Evolutionary conservation across 2,329 filamentous ascomycete genomes (phyloP), one percentile per base, ranked within the genome.

Genomic region (Aspergillus japonicus): DNA sequence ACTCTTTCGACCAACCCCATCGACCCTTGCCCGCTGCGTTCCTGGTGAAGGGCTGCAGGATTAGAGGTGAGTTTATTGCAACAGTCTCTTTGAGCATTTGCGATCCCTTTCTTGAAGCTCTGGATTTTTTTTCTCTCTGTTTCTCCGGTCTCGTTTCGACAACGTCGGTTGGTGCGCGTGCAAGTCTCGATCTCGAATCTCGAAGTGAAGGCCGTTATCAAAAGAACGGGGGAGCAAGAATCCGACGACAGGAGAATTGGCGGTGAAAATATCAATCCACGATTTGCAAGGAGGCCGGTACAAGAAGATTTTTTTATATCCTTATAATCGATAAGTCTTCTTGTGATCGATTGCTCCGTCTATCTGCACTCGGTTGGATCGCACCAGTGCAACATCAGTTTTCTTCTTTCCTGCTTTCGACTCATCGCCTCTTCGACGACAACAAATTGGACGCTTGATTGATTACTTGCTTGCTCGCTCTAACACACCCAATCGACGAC

Each of bases 41-140:
- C 73, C 70, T 74, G 76, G 76, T 77, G 75, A 77, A 78, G 75
- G 75, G 75, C 75, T 76, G 70, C 74, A 74, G 68, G 72, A 72
- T 71, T 72, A 75, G 73, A 78, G 76, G 76, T 78, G 72, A 78
- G 76, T 75, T 67, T 57, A 44, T 49, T 63, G 51, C 61, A 61
- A 50, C 14, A 6, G 16, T 44, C 61, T 60, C 65, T 56, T 54
- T 57, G 60, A 54, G 57, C 48, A 59, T 60, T 51, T 24, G 47
- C 53, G 57, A 56, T 61, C 56, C 62, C 50, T 64, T 63, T 65
- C 14, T 63, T 52, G 47, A 49, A 50, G 66, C 65, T 61, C 62
- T 65, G 62, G 33, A 16, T 12, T 35, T 35, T 60, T 65, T 60
- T 64, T 68, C 64, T 39, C 10, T 44, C 7, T 44, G 6, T 44